phyloP scores from a whole-genome alignment of 805 yeast genomes.

The Candida palmyrensis region DNA sequence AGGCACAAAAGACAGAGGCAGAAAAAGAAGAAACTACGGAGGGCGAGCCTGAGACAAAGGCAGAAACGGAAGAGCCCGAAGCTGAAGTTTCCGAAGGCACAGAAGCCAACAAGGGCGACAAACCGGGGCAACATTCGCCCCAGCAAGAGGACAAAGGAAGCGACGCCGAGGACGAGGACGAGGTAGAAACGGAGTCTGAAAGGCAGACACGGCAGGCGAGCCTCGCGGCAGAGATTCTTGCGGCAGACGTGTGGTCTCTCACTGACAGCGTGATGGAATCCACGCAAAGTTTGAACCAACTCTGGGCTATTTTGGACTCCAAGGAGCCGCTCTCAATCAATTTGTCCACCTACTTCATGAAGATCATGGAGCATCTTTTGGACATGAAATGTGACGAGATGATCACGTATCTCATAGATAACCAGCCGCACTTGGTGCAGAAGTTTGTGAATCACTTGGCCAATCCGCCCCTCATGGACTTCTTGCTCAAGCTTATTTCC shows the following conservation, averaged over 20 bases:
- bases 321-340: slow-evolving; percentile 65
- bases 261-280: slow-evolving; percentile 86
- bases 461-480: slow-evolving; percentile 44
- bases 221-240: slow-evolving; percentile 77
- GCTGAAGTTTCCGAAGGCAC: slow-evolving; percentile 1
- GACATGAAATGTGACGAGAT: slow-evolving; percentile 47
- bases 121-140: slow-evolving; percentile 1
- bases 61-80: neutral
- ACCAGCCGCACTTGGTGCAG: slow-evolving; percentile 36
- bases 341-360: slow-evolving; percentile 84
- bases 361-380: slow-evolving; percentile 66
- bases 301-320: slow-evolving; percentile 78
- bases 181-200: slow-evolving; percentile 24
- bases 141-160: slow-evolving; percentile 3
- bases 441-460: slow-evolving; percentile 40
- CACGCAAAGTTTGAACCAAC: slow-evolving; percentile 52
- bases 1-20: slow-evolving; percentile 10
- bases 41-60: neutral
- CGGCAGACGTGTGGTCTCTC: slow-evolving; percentile 91
- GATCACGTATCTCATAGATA: slow-evolving; percentile 39
- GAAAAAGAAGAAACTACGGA: slow-evolving; percentile 4
- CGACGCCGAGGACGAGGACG: slow-evolving; percentile 2
- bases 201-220: slow-evolving; percentile 32
- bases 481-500: slow-evolving; percentile 36
- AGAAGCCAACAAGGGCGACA: neutral